Evolutionary conservation across 495 filamentous ascomycete species (phyloP).

Genomic region (Evernia prunastri): DNA sequence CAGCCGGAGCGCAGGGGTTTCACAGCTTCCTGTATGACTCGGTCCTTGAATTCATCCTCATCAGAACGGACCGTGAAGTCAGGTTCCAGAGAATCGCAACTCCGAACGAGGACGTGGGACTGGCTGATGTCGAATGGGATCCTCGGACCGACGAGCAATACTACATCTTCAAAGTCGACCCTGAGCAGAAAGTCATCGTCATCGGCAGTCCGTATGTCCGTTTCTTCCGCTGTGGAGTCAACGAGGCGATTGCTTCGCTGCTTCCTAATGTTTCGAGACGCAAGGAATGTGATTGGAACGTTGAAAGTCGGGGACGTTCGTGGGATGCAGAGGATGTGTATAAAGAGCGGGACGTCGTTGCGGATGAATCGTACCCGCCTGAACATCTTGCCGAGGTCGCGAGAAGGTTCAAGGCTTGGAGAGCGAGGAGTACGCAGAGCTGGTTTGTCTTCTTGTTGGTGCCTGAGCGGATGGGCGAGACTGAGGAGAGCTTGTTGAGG

Average conservation of each 20-base stretch:
- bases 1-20: neutral
- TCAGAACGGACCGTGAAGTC: neutral
- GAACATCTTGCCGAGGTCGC: neutral
- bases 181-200: neutral
- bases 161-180: neutral
- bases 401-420: conserved; percentile 1
- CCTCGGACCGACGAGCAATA: neutral
- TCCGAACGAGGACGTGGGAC: neutral
- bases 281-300: too few relatives aligned
- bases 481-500: neutral
- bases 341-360: neutral
- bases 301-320: neutral
- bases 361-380: too few relatives aligned
- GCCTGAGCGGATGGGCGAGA: neutral
- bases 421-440: neutral
- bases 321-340: neutral
- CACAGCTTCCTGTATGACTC: neutral
- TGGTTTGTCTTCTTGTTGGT: neutral
- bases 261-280: too few relatives aligned
- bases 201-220: neutral
- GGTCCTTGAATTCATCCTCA: neutral
- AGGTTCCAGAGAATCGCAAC: neutral
- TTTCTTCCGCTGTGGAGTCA: neutral
- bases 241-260: too few relatives aligned
- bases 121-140: too few relatives aligned